Evolutionary conservation across 306 rosid genomes (phyloP).

Genomic region (Rosa chinensis): DNA sequence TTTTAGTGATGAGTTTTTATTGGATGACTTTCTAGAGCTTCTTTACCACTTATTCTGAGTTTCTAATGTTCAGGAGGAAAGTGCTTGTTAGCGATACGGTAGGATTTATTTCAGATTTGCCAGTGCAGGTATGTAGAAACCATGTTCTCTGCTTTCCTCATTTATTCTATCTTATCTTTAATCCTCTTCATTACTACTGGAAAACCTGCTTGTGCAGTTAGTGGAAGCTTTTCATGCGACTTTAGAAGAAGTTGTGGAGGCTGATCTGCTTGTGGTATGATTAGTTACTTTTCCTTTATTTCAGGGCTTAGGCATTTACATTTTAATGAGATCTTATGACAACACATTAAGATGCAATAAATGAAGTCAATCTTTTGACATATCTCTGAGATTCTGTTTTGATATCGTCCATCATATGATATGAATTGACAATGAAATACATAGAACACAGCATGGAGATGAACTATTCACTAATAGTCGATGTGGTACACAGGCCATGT

Average conservation of each 20-base stretch:
- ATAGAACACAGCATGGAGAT: slow-evolving; percentile 5
- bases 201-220: slow-evolving; percentile 42
- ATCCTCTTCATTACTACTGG: slow-evolving; percentile 25
- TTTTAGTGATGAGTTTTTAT: slow-evolving; percentile 16
- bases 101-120: slow-evolving; percentile 94
- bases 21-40: slow-evolving; percentile 5
- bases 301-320: not conserved
- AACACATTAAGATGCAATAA: not conserved
- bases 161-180: slow-evolving; percentile 9
- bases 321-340: not conserved
- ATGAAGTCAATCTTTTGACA: not conserved
- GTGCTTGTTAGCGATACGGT: slow-evolving; percentile 86
- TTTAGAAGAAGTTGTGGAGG: slow-evolving; percentile 95
- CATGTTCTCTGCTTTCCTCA: slow-evolving; percentile 26
- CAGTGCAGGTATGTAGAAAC: slow-evolving; percentile 69
- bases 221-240: slow-evolving; percentile 99
- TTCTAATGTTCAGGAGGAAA: slow-evolving; percentile 63
- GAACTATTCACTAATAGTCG: not conserved
- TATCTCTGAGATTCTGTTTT: not conserved
- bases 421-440: not conserved
- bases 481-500: not conserved
- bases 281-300: not conserved
- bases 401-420: not conserved
- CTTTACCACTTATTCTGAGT: slow-evolving; percentile 11
- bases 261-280: slow-evolving; percentile 94